Base-by-base conservation (phyloP, 2,329 filamentous ascomycete species). In the Neoscytalidium dimidiatum region DNA sequence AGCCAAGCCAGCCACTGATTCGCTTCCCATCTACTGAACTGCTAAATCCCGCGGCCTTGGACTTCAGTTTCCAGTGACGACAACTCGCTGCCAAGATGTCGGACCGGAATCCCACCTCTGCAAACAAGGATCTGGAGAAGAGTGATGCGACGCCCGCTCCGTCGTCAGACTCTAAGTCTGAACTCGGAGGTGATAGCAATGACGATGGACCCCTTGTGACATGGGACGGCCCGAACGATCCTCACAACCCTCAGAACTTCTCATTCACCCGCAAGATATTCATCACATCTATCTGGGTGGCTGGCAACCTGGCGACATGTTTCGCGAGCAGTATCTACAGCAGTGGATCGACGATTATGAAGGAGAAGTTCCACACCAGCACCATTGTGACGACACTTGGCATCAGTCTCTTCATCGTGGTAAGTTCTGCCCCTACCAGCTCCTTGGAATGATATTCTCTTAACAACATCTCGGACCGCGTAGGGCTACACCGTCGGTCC, bases 331-430 rank as follows among this genome's bases (percentile, higher is more conserved):
- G 51, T 31, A 53, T 53, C 11, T 53, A 23, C 19, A 53, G 51
- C 51, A 53, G 51, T 19, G 51, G 51, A 2, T 29, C 51, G n/a
- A 13, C 51, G 2, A 4, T 29, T 3, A 38, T 53, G 5, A 8
- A 3, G 3, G 26, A 14, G 5, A 31, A 53, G 51, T 53, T 53
- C 31, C 14, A 23, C 51, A n/a, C 62, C 62, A 26, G 35, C 66
- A 4, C 49, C 65, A 14, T 43, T 48, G 21, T 53, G 60, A 71
- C 74, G 60, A 71, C 71, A 64, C 65, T 62, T 8, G 69, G 73
- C 21, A 67, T 78, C 7, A 69, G 74, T 26, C 64, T 68, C 3
- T 66, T 57, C 8, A 46, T 66, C 11, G 53, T 67, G 31, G 66
- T 67, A 9, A 31, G 51, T 35, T n/a, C n/a, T n/a, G n/a, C n/a